Evolutionary conservation across 306 rosid species (phyloP).

Genomic region (Oemleria cerasiformis): DNA sequence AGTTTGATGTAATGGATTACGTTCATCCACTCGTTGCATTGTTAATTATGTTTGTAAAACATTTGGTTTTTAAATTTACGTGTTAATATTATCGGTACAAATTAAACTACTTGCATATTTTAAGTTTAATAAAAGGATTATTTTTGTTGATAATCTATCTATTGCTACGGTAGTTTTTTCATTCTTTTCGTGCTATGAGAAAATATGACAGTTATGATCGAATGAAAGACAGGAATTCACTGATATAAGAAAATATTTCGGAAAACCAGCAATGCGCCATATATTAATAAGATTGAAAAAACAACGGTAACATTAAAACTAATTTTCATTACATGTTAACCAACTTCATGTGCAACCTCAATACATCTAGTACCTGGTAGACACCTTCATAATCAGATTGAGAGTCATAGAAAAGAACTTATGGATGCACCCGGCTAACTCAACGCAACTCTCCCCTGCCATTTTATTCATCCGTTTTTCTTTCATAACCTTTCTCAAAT

Average conservation of each 20-base stretch:
- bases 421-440: constrained; percentile 57
- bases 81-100: too few species aligned
- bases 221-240: neutral
- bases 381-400: constrained; percentile 30
- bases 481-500: constrained; percentile 62
- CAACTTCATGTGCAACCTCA: constrained; percentile 70
- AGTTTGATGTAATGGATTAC: neutral
- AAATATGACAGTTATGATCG: too few species aligned
- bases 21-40: too few species aligned
- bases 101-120: too few species aligned
- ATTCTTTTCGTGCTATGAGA: too few species aligned
- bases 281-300: constrained; percentile 19
- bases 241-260: neutral
- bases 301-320: constrained; percentile 2
- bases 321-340: constrained; percentile 26
- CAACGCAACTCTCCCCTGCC: constrained; percentile 83
- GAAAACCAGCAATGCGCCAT: neutral
- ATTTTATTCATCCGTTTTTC: constrained; percentile 65
- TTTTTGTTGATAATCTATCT: neutral
- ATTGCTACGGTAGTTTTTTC: neutral
- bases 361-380: constrained; percentile 50
- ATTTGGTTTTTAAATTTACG: too few species aligned
- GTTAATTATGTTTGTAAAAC: too few species aligned
- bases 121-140: constrained; percentile 16
- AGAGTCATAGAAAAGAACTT: constrained; percentile 62